Conservation (phyloP, 768 basidiomycete genomes). For the Coprinellus aureogranulatus region DNA sequence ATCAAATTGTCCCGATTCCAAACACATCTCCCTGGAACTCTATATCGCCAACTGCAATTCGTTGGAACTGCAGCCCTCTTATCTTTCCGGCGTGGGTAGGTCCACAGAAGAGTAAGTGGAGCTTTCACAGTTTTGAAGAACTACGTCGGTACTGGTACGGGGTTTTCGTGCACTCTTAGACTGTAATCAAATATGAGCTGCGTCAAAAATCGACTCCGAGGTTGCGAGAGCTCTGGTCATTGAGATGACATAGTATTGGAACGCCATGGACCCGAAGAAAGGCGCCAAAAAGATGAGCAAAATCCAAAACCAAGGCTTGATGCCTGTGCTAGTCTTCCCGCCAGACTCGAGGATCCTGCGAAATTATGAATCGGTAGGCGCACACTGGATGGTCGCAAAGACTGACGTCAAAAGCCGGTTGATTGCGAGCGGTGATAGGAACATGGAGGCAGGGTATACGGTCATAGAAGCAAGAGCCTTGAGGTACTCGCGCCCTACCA, state of each 20-base stretch:
- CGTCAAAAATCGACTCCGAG: slow-evolving; percentile 41
- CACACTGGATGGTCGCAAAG: too few relatives aligned
- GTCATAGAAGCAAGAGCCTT: slow-evolving; percentile 23
- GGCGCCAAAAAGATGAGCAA: slow-evolving; percentile 10
- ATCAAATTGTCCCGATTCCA: too few relatives aligned
- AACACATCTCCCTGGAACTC: too few relatives aligned
- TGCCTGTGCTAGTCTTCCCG: slow-evolving; percentile 5
- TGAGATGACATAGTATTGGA: slow-evolving; percentile 36
- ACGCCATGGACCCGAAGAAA: slow-evolving; percentile 14
- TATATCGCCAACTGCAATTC: too few relatives aligned
- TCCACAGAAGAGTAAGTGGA: too few relatives aligned
- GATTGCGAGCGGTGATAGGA: slow-evolving; percentile 39
- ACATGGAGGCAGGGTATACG: slow-evolving; percentile 25
- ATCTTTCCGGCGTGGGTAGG: too few relatives aligned
- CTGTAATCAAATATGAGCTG: slow-evolving; percentile 41
- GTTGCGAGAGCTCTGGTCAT: slow-evolving; percentile 48
- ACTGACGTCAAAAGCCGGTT: slow-evolving; percentile 39
- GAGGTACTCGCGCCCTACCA: slow-evolving; percentile 27
- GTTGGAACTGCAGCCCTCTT: too few relatives aligned
- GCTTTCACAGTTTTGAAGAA: too few relatives aligned
- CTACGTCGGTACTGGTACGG: too few relatives aligned
- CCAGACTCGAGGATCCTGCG: slow-evolving; percentile 23
- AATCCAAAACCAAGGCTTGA: slow-evolving; percentile 17
- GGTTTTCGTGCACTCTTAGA: slow-evolving; percentile 59
- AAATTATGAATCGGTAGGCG: too few relatives aligned